Evolutionary conservation across 768 basidiomycete genomes (phyloP).

Genomic region (Strobilomyces confusus): DNA sequence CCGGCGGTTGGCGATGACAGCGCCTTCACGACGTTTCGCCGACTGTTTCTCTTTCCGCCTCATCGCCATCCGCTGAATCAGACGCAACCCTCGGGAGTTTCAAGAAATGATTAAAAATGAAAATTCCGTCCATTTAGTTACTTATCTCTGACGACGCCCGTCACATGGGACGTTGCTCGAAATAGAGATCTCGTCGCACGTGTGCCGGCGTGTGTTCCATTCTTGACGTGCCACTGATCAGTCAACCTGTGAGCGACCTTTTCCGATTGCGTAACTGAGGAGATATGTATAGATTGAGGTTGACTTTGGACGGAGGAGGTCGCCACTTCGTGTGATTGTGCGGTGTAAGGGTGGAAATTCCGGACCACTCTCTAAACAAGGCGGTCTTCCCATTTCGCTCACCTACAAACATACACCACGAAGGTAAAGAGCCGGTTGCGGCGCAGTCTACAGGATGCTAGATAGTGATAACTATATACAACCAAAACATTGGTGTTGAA

Average conservation of each 20-base stretch:
- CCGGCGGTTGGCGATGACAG: not conserved
- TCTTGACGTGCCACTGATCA: not conserved
- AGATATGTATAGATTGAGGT: not conserved
- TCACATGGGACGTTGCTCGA: not conserved
- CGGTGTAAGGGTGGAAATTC: constrained; percentile 1
- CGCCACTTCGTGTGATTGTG: constrained; percentile 3
- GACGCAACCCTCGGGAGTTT: constrained; percentile 5
- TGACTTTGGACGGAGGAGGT: not conserved
- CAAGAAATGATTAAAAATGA: not conserved
- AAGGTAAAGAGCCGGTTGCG: not conserved
- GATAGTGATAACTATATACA: constrained; percentile 33
- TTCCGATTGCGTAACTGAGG: not conserved
- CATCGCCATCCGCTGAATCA: constrained; percentile 6
- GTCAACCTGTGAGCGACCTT: constrained; percentile 5
- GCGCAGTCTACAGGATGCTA: constrained; percentile 18
- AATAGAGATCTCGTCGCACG: constrained; percentile 4
- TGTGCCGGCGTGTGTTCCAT: not conserved
- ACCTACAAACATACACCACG: constrained; percentile 1
- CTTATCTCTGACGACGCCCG: not conserved
- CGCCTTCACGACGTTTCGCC: not conserved
- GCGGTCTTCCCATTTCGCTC: constrained; percentile 14
- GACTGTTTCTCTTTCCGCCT: constrained; percentile 2
- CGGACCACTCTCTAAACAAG: constrained; percentile 2
- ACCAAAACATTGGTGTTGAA: constrained; percentile 4
- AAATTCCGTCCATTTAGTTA: not conserved